Conservation (phyloP, 2,329 filamentous ascomycete species). For the Neonectria faginata region DNA sequence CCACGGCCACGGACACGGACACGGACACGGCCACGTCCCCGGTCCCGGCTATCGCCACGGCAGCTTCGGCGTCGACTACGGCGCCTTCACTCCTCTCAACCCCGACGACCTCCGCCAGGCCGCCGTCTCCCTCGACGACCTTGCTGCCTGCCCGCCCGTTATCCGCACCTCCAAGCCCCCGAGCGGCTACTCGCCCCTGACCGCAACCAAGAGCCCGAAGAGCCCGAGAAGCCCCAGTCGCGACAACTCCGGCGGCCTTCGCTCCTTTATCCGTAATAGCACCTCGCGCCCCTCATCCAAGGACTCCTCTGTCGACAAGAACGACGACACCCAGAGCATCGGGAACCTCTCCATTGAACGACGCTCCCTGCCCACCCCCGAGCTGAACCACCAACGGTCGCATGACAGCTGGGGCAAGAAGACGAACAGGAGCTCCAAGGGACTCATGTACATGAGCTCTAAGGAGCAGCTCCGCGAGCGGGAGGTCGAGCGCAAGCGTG, state of each 20-base stretch:
- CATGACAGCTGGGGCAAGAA: constrained; percentile 74
- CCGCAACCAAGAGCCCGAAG: constrained; percentile 67
- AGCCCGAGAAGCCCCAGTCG: constrained; percentile 63
- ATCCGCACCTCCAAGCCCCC: constrained; percentile 86
- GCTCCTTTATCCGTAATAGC: constrained; percentile 68
- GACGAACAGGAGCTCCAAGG: constrained; percentile 63
- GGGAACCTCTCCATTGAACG: constrained; percentile 74
- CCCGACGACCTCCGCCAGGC: constrained; percentile 63
- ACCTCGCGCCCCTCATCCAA: constrained; percentile 68
- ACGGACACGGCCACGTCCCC: constrained; percentile 52
- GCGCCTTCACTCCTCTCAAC: constrained; percentile 67
- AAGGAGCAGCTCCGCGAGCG: constrained; percentile 74
- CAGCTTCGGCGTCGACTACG: constrained; percentile 80
- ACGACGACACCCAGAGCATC: constrained; percentile 71
- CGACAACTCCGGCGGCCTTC: constrained; percentile 64
- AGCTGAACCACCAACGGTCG: constrained; percentile 65
- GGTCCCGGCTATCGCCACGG: constrained; percentile 57
- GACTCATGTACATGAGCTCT: constrained; percentile 80
- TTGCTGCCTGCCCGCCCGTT: constrained; percentile 74
- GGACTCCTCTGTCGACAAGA: constrained; percentile 65
- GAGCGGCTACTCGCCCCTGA: constrained; percentile 78
- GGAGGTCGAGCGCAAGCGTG: constrained; percentile 70
- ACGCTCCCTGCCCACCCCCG: constrained; percentile 58
- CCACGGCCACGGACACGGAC: constrained; percentile 52
- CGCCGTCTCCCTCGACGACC: constrained; percentile 64